phyloP scores from a whole-genome alignment of 2,329 filamentous ascomycete species.

The Ascosphaera apis region DNA sequence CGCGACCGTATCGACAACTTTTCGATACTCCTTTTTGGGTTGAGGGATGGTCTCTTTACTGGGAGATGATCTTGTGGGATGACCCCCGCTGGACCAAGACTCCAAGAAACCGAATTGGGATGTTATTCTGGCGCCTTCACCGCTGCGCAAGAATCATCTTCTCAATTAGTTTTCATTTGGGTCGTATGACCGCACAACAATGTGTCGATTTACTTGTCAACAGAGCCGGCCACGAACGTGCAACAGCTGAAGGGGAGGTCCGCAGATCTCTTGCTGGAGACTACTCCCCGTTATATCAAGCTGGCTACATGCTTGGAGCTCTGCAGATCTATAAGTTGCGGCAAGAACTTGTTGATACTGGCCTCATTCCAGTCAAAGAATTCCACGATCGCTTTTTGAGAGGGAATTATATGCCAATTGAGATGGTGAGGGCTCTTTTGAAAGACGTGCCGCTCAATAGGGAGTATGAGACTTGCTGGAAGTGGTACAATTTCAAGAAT shows the following conservation, averaged over 20 bases:
- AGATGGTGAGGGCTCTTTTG: conserved; percentile 29
- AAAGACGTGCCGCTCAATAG: too few relatives aligned
- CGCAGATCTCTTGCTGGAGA: conserved; percentile 31
- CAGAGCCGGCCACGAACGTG: conserved; percentile 34
- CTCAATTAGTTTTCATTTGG: conserved; percentile 34
- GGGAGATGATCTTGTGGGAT: conserved; percentile 36
- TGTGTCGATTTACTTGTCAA: conserved; percentile 34
- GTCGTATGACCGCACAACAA: conserved; percentile 28
- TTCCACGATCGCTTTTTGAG: conserved; percentile 32
- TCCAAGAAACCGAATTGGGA: conserved; percentile 31
- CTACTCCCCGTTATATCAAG: conserved; percentile 35
- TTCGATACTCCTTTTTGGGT: conserved; percentile 36
- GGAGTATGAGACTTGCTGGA: too few relatives aligned
- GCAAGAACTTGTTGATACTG: conserved; percentile 22
- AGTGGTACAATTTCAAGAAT: too few relatives aligned
- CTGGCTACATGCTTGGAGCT: conserved; percentile 36
- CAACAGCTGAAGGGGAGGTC: conserved; percentile 37
- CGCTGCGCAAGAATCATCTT: conserved; percentile 36
- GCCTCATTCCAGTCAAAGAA: conserved; percentile 24
- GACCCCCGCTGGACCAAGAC: conserved; percentile 27
- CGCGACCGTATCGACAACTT: conserved; percentile 23
- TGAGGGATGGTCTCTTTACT: conserved; percentile 40
- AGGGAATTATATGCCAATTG: conserved; percentile 31
- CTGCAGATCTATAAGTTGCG: conserved; percentile 31
- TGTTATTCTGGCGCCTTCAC: conserved; percentile 40